These are phyloP conservation scores for Castanospermum australe DNA, from an alignment of 306 rosid genomes.

Conservation along the genomic window DNA sequence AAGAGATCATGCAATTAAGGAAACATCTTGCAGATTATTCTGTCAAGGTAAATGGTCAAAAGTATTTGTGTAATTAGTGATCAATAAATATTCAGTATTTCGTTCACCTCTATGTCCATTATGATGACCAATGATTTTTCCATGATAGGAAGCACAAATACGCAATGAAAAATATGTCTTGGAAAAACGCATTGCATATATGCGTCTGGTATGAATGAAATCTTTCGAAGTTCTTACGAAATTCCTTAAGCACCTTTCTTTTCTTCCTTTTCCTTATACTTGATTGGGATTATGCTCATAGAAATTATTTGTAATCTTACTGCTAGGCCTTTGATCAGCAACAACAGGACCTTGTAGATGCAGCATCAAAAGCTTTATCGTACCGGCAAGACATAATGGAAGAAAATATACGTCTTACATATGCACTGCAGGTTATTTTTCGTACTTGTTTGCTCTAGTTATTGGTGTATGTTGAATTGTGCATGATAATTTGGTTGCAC, in stretches of 20 bases:
- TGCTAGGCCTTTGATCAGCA: conserved; percentile 65
- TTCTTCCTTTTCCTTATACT: conserved; percentile 6
- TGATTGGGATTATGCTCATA: conserved; percentile 9
- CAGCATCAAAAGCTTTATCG: conserved; percentile 62
- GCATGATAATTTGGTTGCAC: background rate
- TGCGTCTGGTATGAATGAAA: conserved; percentile 73
- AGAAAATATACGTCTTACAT: conserved; percentile 90
- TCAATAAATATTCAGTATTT: background rate
- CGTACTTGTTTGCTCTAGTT: conserved; percentile 1
- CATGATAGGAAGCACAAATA: conserved; percentile 76
- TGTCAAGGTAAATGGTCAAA: conserved; percentile 55
- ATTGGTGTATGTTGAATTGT: conserved; percentile 14
- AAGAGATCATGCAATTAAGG: conserved; percentile 78
- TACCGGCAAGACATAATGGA: conserved; percentile 92
- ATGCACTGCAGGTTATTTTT: conserved; percentile 54
- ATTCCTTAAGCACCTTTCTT: conserved; percentile 17
- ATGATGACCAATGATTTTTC: conserved; percentile 16
- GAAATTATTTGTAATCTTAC: conserved; percentile 17
- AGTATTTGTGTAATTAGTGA: conserved; percentile 9
- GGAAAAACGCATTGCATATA: conserved; percentile 94
- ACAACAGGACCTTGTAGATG: conserved; percentile 68
- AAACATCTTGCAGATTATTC: conserved; percentile 88
- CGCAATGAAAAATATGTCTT: conserved; percentile 78
- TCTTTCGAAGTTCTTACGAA: background rate
- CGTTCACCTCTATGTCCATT: conserved; percentile 14